phyloP scores from a whole-genome alignment of 148 eudicot genomes.

The Pharnaceum exiguum region DNA sequence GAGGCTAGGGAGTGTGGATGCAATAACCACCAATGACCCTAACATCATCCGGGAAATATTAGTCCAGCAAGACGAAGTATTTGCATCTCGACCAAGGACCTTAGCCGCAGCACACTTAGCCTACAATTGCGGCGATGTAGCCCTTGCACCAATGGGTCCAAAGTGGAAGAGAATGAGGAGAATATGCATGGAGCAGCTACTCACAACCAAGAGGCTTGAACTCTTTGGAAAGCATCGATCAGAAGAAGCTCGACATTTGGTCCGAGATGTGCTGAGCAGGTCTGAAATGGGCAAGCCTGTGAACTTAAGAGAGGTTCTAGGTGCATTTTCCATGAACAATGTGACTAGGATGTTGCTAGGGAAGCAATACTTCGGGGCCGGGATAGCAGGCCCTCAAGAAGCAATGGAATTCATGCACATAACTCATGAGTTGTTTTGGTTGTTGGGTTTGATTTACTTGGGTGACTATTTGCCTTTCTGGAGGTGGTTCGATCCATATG shows the following conservation, averaged over 20 bases:
- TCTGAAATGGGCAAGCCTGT: conserved; percentile 36
- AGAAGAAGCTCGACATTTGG: conserved; percentile 75
- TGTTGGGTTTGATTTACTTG: conserved; percentile 80
- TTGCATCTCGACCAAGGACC: conserved; percentile 83
- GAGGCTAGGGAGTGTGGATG: conserved; percentile 69
- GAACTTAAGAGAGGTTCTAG: conserved; percentile 75
- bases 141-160: conserved; percentile 91
- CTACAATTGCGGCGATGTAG: conserved; percentile 81
- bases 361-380: conserved; percentile 81
- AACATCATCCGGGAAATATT: conserved; percentile 74
- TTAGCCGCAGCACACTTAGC: conserved; percentile 79
- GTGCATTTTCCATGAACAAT: conserved; percentile 93
- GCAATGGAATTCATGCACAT: conserved; percentile 90
- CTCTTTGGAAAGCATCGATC: conserved; percentile 55
- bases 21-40: conserved; percentile 90
- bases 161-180: conserved; percentile 90
- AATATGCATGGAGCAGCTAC: conserved; percentile 86
- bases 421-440: conserved; percentile 85
- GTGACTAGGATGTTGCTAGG: conserved; percentile 96
- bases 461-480: conserved; percentile 94
- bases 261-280: conserved; percentile 53
- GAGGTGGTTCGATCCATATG: conserved; percentile 91
- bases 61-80: conserved; percentile 67
- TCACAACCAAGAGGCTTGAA: conserved; percentile 81
- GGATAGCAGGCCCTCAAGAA: conserved; percentile 66